These are phyloP conservation scores for Chlamydomonas applanata DNA, from an alignment of 139 green algal species.

Conservation along the genomic window DNA sequence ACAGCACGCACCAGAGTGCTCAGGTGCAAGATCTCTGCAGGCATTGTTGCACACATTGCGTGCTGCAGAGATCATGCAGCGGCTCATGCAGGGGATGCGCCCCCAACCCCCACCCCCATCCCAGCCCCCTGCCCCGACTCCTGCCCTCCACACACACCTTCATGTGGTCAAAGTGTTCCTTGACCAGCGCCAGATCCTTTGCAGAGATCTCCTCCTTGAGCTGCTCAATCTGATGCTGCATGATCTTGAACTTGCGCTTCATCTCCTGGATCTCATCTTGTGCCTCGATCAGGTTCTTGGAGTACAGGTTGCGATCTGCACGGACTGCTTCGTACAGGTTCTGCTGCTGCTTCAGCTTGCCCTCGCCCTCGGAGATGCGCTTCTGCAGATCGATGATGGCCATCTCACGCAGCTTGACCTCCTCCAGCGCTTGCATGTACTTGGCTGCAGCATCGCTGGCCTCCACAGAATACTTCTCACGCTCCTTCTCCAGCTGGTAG, in stretches of 20 bases:
- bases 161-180: slow-evolving; percentile 91
- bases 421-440: slow-evolving; percentile 79
- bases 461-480: slow-evolving; percentile 78
- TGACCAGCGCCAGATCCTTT: slow-evolving; percentile 82
- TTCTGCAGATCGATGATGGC: slow-evolving; percentile 86
- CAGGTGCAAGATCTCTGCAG: no score
- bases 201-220: slow-evolving; percentile 85
- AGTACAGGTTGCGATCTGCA: slow-evolving; percentile 87
- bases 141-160: slow-evolving; percentile 49
- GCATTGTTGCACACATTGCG: no score
- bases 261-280: slow-evolving; percentile 91
- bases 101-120: no score
- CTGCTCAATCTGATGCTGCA: slow-evolving; percentile 87
- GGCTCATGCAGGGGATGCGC: no score
- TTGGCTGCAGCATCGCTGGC: slow-evolving; percentile 70
- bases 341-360: slow-evolving; percentile 88
- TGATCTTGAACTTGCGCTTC: slow-evolving; percentile 91
- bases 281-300: slow-evolving; percentile 86
- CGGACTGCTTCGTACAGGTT: slow-evolving; percentile 71
- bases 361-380: slow-evolving; percentile 78
- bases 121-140: not conserved
- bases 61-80: no score
- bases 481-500: slow-evolving; percentile 79
- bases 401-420: slow-evolving; percentile 85
- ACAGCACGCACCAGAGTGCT: no score